Evolutionary conservation across 2,329 filamentous ascomycete genomes (phyloP).

Genomic region (Zymoseptoria passerinii): DNA sequence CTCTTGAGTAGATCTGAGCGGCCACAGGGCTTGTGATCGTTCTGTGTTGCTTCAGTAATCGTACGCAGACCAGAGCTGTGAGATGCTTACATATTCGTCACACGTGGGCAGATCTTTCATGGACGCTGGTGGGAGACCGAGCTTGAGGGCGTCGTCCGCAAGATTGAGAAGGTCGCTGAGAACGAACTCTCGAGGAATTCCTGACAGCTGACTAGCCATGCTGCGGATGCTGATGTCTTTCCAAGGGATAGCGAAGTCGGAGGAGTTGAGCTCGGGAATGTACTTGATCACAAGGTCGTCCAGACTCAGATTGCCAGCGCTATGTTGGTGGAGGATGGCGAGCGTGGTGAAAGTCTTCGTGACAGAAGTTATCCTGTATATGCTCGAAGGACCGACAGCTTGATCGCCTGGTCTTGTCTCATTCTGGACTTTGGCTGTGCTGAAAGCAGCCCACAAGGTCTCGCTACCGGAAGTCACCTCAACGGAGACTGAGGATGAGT

Average conservation of each 20-base stretch:
- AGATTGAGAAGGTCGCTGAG: slow-evolving; percentile 12
- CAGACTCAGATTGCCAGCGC: slow-evolving; percentile 42
- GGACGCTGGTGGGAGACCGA: slow-evolving; percentile 31
- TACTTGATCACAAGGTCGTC: slow-evolving; percentile 39
- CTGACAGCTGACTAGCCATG: slow-evolving; percentile 36
- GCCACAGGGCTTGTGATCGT: slow-evolving; percentile 27
- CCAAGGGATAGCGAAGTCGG: slow-evolving; percentile 34
- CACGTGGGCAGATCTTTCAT: slow-evolving; percentile 28
- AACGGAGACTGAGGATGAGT: slow-evolving; percentile 33
- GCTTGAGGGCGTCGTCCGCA: slow-evolving; percentile 12
- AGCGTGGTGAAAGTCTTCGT: slow-evolving; percentile 45
- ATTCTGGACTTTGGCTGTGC: slow-evolving; percentile 33
- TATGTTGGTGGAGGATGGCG: slow-evolving; percentile 46
- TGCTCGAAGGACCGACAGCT: slow-evolving; percentile 31
- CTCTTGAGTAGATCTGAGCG: slow-evolving; percentile 27
- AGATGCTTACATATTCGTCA: slow-evolving; percentile 23
- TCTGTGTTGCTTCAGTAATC: background rate
- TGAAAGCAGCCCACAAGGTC: slow-evolving; percentile 33
- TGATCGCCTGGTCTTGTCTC: slow-evolving; percentile 30
- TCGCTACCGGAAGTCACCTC: slow-evolving; percentile 33
- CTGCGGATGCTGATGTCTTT: slow-evolving; percentile 36
- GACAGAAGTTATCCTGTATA: slow-evolving; percentile 33
- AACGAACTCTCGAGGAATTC: slow-evolving; percentile 35
- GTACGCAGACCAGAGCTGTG: background rate
- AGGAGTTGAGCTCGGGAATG: slow-evolving; percentile 40